Evolutionary conservation across 163 green algal species (phyloP).

Genomic region (Prototheca stagnorum): DNA sequence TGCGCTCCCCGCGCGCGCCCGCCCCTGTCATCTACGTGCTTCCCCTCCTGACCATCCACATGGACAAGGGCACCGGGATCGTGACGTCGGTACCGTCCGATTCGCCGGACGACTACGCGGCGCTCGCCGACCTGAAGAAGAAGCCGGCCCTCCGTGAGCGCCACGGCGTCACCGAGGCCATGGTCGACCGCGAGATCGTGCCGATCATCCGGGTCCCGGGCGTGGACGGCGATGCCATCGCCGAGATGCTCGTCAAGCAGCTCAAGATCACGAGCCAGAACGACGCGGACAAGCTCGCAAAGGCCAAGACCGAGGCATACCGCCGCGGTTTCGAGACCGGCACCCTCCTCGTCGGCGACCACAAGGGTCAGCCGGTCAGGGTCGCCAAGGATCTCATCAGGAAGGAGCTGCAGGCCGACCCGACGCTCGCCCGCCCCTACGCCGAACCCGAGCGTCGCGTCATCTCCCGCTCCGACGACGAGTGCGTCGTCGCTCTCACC

Average conservation of each 20-base stretch:
- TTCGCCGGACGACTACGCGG: constrained; percentile 89
- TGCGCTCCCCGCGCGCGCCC: constrained; percentile 44
- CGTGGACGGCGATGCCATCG: constrained; percentile 68
- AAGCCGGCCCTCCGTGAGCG: constrained; percentile 91
- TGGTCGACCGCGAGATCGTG: constrained; percentile 78
- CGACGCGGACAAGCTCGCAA: constrained; percentile 86
- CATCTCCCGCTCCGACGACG: constrained; percentile 75
- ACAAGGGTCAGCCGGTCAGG: constrained; percentile 51
- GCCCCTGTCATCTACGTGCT: constrained; percentile 78
- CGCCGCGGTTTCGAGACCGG: constrained; percentile 97
- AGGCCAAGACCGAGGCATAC: constrained; percentile 90
- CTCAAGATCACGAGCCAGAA: constrained; percentile 90
- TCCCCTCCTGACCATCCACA: constrained; percentile 94
- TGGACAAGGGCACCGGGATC: constrained; percentile 87
- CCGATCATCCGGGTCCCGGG: constrained; percentile 94
- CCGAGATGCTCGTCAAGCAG: constrained; percentile 64
- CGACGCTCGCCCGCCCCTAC: constrained; percentile 72
- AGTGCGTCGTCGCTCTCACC: constrained; percentile 97
- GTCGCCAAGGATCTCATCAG: constrained; percentile 83
- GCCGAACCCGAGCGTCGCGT: constrained; percentile 68
- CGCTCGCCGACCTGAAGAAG: constrained; percentile 69
- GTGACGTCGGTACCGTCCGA: constrained; percentile 89
- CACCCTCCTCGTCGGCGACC: constrained; percentile 69
- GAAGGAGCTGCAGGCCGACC: constrained; percentile 51
- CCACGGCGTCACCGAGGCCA: constrained; percentile 87